phyloP scores from a whole-genome alignment of 768 basidiomycete genomes.

The Thelephora ganbajun region DNA sequence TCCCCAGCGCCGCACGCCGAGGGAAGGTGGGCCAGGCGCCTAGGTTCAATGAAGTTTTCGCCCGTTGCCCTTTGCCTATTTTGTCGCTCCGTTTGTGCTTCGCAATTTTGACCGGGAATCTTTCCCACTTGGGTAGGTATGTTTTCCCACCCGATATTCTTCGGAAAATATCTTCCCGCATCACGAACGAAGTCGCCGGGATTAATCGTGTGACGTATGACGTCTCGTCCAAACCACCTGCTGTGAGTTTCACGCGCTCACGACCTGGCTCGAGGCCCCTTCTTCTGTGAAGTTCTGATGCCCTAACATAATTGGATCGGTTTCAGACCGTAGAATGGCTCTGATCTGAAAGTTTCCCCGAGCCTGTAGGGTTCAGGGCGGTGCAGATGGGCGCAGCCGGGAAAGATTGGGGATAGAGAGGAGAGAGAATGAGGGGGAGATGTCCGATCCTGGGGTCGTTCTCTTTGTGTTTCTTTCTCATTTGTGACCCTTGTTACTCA shows the following conservation, averaged over 20 bases:
- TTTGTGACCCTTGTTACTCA: too few relatives aligned
- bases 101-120: not conserved
- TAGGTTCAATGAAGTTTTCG: too few relatives aligned
- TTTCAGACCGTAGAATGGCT: conserved; percentile 32
- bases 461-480: too few relatives aligned
- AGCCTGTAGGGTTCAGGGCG: too few relatives aligned
- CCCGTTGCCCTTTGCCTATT: not conserved
- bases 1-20: too few relatives aligned
- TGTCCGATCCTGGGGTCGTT: too few relatives aligned
- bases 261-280: not conserved
- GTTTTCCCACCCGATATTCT: conserved; percentile 89
- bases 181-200: conserved; percentile 96
- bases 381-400: too few relatives aligned
- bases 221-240: conserved; percentile 94
- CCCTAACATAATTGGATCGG: not conserved
- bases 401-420: too few relatives aligned
- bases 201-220: conserved; percentile 94
- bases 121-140: conserved; percentile 50
- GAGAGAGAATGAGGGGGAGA: too few relatives aligned
- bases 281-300: not conserved
- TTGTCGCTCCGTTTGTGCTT: not conserved
- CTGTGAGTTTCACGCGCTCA: conserved; percentile 31
- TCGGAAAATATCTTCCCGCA: conserved; percentile 84
- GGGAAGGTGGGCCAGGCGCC: too few relatives aligned
- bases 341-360: conserved; percentile 5